Evolutionary conservation across 352 stramenopile species (phyloP).

Genomic region (Phytophthora cryptogea): DNA sequence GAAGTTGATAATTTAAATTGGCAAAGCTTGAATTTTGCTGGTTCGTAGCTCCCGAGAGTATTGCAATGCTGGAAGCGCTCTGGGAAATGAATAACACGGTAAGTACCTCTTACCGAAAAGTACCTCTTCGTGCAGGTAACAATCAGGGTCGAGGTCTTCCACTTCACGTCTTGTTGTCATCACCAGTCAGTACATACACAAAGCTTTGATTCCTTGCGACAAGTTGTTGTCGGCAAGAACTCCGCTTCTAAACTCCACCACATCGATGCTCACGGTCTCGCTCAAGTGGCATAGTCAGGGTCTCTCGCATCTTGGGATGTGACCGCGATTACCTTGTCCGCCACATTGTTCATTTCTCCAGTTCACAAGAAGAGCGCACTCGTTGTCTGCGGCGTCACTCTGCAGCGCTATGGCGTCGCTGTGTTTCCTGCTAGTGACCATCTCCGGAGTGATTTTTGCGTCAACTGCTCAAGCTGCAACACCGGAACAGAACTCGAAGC

Average conservation of each 20-base stretch:
- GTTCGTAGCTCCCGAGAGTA: not conserved
- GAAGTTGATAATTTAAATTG: not conserved
- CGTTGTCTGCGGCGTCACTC: not conserved
- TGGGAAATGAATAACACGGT: no score
- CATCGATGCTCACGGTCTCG: not conserved
- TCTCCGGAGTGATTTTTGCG: not conserved
- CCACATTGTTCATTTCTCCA: slow-evolving; percentile 9
- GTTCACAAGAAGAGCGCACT: slow-evolving; percentile 2
- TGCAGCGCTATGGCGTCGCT: not conserved
- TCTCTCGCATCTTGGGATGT: slow-evolving; percentile 18
- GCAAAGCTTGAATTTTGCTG: not conserved
- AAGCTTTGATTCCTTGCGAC: no score
- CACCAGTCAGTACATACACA: no score
- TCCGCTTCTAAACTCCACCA: no score
- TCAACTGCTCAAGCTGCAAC: not conserved
- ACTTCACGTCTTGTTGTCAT: no score
- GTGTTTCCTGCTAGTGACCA: not conserved
- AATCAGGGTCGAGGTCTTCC: no score
- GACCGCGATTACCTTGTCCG: not conserved
- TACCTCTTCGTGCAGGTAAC: no score
- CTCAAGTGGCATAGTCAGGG: slow-evolving; percentile 5
- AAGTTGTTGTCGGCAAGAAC: no score
- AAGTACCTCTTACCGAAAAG: no score
- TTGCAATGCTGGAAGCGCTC: no score
- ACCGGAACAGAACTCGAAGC: not conserved